Percentiles rank a stretch among this genome's conserved stretches.
Evolutionary conservation across 1,284 basidiomycete species (phyloP).

Genomic region (Cryptococcus neoformans): DNA sequence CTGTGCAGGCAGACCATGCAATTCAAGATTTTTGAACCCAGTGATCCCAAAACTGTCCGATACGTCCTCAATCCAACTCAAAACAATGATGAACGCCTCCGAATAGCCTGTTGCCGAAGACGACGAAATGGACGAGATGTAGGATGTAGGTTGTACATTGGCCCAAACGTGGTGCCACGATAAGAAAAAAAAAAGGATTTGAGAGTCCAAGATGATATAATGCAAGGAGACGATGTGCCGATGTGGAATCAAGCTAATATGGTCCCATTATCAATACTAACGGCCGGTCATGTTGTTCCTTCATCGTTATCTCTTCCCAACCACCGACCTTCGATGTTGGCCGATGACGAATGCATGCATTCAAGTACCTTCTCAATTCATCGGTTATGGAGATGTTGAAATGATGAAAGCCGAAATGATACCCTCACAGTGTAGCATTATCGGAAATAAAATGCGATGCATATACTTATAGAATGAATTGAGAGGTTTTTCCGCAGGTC

Average conservation of each 20-base stretch:
- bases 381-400: not conserved
- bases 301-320: no score
- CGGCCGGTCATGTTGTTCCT: not conserved
- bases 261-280: not conserved
- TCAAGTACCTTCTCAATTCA: no score
- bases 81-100: slow-evolving; percentile 16
- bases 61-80: slow-evolving; percentile 16
- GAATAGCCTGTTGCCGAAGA: slow-evolving; percentile 14
- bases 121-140: not conserved
- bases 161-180: slow-evolving; percentile 12
- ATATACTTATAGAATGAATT: no score
- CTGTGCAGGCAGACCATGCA: not conserved
- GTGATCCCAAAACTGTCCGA: slow-evolving; percentile 8
- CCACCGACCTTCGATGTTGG: no score
- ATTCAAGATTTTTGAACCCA: not conserved
- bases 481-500: no score
- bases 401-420: not conserved
- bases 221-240: not conserved
- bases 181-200: slow-evolving; percentile 11
- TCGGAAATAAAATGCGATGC: no score
- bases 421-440: not conserved
- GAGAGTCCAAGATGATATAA: not conserved
- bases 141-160: slow-evolving; percentile 16
- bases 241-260: not conserved
- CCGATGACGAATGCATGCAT: no score